Base-by-base conservation (phyloP, 805 yeast genomes). In the Barnettozyma wickerhamii region DNA sequence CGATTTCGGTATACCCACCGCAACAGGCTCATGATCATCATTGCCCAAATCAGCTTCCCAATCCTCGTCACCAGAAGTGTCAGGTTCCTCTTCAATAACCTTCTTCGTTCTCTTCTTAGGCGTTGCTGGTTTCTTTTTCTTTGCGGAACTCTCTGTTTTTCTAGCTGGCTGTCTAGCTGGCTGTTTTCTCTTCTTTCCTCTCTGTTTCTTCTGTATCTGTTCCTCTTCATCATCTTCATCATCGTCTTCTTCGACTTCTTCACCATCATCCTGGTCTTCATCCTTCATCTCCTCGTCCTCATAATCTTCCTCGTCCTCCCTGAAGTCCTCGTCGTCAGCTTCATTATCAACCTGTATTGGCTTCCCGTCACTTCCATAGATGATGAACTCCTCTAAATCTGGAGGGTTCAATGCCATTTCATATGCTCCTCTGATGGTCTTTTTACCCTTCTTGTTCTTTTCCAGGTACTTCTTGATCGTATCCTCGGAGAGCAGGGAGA, bases 351-450 rank as follows among this genome's bases (percentile, higher is more conserved):
- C 51, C 7, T 52, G 53, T 14, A 49, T 55, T 27, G 71, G 69
- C 44, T 63, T 66, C 2, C 74, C 77, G 50, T 61, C 56, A 41
- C 67, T 64, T 19, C 68, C 73, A 59, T 52, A 68, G 30, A 53
- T 52, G 9, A 66, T 67, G 46, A 72, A 69, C 21, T 68, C 77
- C 28, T 72, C 76, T 14, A 67, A 55, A 14, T 62, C 60, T 1
- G 77, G 72, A 3, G 81, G 76, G 27, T 74, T 72, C 20, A 65
- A 53, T 1, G 87, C 80, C 51, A 77, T 66, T 44, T 68, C 62
- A 53, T 75, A 79, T 1, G 84, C 84, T 37, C 58, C 58, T 36
- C 62, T 65, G 36, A 78, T 68, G 18, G 68, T 52, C 40, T 68
- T 72, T 52, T 73, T 67, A 49, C 65, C 64, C 52, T 70, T 63